Evolutionary conservation across 1,284 basidiomycete species (phyloP).

Genomic region (Marasmius oreades): DNA sequence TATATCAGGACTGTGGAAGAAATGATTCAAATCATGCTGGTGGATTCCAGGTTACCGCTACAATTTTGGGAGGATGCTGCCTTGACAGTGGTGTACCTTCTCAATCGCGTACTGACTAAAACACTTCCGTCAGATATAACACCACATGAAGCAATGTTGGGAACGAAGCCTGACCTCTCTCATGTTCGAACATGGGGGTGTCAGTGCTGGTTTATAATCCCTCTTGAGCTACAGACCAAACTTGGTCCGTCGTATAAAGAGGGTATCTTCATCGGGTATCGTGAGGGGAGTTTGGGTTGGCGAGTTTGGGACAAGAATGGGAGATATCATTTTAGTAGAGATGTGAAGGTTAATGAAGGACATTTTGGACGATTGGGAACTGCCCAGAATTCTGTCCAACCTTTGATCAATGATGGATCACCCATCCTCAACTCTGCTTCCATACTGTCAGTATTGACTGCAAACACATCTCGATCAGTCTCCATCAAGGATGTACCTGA

Average conservation of each 20-base stretch:
- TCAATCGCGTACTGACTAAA: neutral
- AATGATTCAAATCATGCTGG: slow-evolving; percentile 22
- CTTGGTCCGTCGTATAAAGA: neutral
- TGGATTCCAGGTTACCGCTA: slow-evolving; percentile 20
- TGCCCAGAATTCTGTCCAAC: neutral
- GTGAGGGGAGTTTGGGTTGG: neutral
- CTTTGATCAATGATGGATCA: neutral
- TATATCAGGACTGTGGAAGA: slow-evolving; percentile 25
- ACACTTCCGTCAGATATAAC: neutral
- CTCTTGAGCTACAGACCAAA: neutral
- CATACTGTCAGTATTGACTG: neutral
- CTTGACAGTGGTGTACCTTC: slow-evolving; percentile 4
- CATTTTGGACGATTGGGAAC: neutral
- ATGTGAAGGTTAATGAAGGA: neutral
- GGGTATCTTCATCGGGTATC: neutral
- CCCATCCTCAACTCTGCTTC: too few relatives aligned
- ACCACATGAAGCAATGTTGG: neutral
- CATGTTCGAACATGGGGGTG: neutral
- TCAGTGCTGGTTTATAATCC: neutral
- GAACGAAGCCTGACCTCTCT: neutral
- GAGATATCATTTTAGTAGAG: neutral
- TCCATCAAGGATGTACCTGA: slow-evolving; percentile 6
- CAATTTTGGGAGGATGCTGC: slow-evolving; percentile 17
- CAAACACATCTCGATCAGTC: neutral
- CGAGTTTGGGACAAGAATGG: neutral